Evolutionary conservation across 73 alveolate species (phyloP).

Genomic region (Tetrahymena borealis): DNA sequence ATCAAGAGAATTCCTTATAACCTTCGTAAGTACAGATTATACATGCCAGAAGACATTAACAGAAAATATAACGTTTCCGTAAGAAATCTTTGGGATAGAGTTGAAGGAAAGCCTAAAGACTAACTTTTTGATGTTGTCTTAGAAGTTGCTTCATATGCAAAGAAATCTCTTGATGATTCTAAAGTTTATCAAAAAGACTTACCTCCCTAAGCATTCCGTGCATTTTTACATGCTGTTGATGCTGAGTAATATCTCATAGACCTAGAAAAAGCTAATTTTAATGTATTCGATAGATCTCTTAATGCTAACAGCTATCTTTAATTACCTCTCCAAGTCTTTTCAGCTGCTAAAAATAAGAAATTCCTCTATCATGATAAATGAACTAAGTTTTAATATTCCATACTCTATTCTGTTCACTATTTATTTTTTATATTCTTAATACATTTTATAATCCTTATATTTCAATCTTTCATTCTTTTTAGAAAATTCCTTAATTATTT

Average conservation of each 20-base stretch:
- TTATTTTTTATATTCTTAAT: not conserved
- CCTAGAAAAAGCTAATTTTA: slow-evolving; percentile 19
- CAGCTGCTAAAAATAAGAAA: not conserved
- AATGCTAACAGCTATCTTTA: not conserved
- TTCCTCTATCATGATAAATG: not conserved
- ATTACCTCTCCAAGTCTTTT: not conserved
- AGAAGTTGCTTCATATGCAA: slow-evolving; percentile 41
- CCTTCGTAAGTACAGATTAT: slow-evolving; percentile 14
- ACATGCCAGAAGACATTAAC: slow-evolving; percentile 31
- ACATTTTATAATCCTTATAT: not conserved
- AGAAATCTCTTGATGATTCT: slow-evolving; percentile 3
- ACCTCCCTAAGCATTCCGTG: slow-evolving; percentile 33
- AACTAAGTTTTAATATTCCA: not conserved
- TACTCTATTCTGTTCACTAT: not conserved
- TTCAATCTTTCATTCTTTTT: no score
- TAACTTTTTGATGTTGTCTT: slow-evolving; percentile 36
- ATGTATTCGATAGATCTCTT: slow-evolving; percentile 12
- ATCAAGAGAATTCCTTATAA: slow-evolving; percentile 36
- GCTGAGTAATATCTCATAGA: slow-evolving; percentile 19
- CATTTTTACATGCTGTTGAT: slow-evolving; percentile 16
- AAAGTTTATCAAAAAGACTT: not conserved
- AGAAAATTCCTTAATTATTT: no score
- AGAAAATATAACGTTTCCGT: slow-evolving; percentile 5
- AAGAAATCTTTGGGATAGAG: slow-evolving; percentile 30
- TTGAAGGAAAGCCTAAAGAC: slow-evolving; percentile 36